phyloP scores from a whole-genome alignment of 2,329 filamentous ascomycete genomes.

The Simplicillium aogashimaense region DNA sequence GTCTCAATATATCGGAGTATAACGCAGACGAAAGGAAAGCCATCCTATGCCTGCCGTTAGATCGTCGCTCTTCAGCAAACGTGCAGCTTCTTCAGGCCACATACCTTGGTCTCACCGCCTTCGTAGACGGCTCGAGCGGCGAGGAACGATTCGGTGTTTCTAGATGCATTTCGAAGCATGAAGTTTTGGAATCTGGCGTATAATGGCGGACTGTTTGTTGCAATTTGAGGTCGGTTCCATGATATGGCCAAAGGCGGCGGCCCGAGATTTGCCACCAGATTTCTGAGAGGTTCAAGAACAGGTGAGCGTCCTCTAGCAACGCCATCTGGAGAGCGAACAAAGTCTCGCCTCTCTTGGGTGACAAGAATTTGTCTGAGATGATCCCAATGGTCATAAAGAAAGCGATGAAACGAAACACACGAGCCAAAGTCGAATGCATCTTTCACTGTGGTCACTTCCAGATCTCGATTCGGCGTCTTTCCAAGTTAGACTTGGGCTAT shows the following conservation, averaged over 20 bases:
- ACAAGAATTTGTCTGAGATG: constrained; percentile 55
- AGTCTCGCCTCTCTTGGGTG: constrained; percentile 47
- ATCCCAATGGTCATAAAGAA: constrained; percentile 64
- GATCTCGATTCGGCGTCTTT: constrained; percentile 36
- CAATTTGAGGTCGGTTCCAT: constrained; percentile 59
- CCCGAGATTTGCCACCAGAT: constrained; percentile 55
- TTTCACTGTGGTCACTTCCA: constrained; percentile 27
- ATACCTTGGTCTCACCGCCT: constrained; percentile 57
- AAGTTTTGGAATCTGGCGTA: constrained; percentile 65
- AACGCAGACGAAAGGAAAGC: constrained; percentile 57
- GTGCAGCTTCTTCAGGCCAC: too few species aligned
- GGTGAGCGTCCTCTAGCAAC: constrained; percentile 40
- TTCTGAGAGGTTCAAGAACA: constrained; percentile 49
- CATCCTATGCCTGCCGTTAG: too few species aligned
- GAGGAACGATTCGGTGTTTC: constrained; percentile 53
- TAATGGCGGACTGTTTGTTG: constrained; percentile 49
- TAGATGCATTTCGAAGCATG: constrained; percentile 60
- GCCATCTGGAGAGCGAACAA: constrained; percentile 44
- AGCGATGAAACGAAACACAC: constrained; percentile 59
- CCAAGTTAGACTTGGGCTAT: constrained; percentile 1
- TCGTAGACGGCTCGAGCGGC: constrained; percentile 59
- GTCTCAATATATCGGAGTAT: constrained; percentile 59
- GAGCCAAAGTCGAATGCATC: constrained; percentile 61
- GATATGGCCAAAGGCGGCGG: constrained; percentile 59
- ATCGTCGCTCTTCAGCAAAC: too few species aligned